Percentiles rank a stretch among this genome's conserved stretches.
phyloP scores from a whole-genome alignment of 1,284 basidiomycete genomes.

The Sphagnurus paluster region DNA sequence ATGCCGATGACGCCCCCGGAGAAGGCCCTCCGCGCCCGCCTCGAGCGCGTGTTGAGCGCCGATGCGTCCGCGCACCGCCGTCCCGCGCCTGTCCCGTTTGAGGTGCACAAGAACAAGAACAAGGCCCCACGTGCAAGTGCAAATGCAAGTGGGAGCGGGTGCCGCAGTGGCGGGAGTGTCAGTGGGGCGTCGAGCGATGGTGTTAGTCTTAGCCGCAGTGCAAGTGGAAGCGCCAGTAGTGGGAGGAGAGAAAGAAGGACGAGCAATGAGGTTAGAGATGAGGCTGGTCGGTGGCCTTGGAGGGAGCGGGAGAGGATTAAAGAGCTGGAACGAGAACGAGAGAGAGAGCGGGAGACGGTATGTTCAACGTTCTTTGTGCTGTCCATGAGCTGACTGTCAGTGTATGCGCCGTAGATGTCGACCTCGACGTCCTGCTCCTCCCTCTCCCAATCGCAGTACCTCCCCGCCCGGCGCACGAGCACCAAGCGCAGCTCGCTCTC shows the following conservation, averaged over 20 bases:
- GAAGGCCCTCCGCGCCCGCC: conserved; percentile 50
- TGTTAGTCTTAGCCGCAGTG: too few species aligned
- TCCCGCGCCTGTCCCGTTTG: too few species aligned
- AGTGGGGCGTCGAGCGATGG: too few species aligned
- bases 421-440: conserved; percentile 9
- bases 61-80: conserved; percentile 2
- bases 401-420: conserved; percentile 6
- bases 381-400: neutral
- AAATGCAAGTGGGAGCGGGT: too few species aligned
- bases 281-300: conserved; percentile 31
- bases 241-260: conserved; percentile 20
- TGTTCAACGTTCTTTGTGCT: neutral
- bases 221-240: neutral
- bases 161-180: too few species aligned
- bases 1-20: conserved; percentile 52
- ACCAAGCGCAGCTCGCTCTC: neutral
- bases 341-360: conserved; percentile 1
- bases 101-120: too few species aligned
- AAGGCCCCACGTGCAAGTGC: too few species aligned
- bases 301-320: conserved; percentile 18
- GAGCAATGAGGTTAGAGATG: conserved; percentile 31
- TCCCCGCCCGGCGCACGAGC: neutral
- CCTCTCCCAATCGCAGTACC: conserved; percentile 1
- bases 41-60: conserved; percentile 51
- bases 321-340: too few species aligned